Base-by-base conservation (phyloP, 257 asterid species). In the Verbascum thapsus region DNA sequence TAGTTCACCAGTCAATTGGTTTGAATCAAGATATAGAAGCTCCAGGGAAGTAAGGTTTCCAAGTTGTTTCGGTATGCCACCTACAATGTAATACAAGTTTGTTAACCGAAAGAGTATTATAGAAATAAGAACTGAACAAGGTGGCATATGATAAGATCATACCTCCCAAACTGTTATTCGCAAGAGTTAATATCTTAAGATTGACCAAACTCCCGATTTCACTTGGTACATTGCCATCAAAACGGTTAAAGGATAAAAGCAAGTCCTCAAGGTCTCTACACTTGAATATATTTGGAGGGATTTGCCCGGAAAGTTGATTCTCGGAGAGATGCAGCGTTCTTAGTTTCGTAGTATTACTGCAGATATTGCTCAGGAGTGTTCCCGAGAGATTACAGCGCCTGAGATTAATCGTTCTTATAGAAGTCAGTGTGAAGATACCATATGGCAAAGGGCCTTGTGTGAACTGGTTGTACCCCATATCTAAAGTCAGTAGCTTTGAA, bases 171-270 rank as follows among this genome's bases (percentile, higher is more conserved):
- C 35, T 58, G 41, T 66, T 66, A 22, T 22, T 57, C n/a, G 55
- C 57, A 42, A 66, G 39, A 45, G 34, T 10, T 13, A 55, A 55
- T 1, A 7, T 5, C 47, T 32, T 40, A 7, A 53, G 71, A 63
- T 26, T 26, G 32, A 26, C 32, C 32, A 26, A 26, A 26, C 32
- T 26, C 32, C 32, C 32, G 5, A 26, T 12, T 38, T 47, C 63
- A 37, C 70, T 57, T 8, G 75, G 84, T 38, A 81, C 58, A 8
- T 30, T 42, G 9, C 83, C 78, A 22, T 18, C 61, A 61, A 81
- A 67, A 6, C 68, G 62, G 61, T 81, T 81, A 55, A 3, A 23
- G 26, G 80, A 67, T 20, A 78, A 62, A 9, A 76, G 50, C 12
- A 78, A 8, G 13, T 7, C 1, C 48, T 69, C 50, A 17, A 81